Base-by-base conservation (phyloP, 768 basidiomycete species). In the Macrocybe gigantea region DNA sequence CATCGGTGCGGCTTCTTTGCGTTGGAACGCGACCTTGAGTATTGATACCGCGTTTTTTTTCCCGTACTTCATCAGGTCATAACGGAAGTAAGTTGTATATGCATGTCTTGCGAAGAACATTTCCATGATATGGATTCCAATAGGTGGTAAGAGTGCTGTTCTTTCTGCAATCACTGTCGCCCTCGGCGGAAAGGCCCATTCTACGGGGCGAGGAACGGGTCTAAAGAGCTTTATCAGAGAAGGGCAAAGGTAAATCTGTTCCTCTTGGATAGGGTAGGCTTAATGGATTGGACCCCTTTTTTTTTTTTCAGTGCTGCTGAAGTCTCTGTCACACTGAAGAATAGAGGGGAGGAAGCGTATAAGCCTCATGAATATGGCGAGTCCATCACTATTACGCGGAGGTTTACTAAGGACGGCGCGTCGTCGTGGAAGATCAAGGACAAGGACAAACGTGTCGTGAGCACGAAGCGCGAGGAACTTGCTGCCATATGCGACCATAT, bases 131-230 rank as follows among this genome's bases (percentile, higher is more conserved):
- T 3, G 30, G 22, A 4, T 22, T 22, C 8, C 5, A 30, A 5
- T 45, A 95, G 93, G 93, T 68, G 93, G 93, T 11, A 95, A 96
- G 68, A 95, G 93, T 60, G 94, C 95, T 1, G 85, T 94, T 14
- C 72, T 98, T 32, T 91, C 94, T 6, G 96, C 89, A 3, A 84
- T 99, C 49, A 90, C 92, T 1, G 79, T 98, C 9, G 94, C 91
- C 3, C 77, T 99, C 2, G 96, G 96, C 32, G 94, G 94, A 1
- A 97, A 95, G 65, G 86, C 95, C 3, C 79, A 67, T n/a, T 79
- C 85, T 0, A 98, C 96, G 2, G 95, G 96, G 13, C 83, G 95
- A 56, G 94, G 88, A 12, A 79, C 60, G 50, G 89, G 90, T 11
- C 72, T 94, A 31, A 92, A 88, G 60, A 82, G 86, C 0, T 88